phyloP scores from a whole-genome alignment of 306 rosid species.

The Comarum palustre region DNA sequence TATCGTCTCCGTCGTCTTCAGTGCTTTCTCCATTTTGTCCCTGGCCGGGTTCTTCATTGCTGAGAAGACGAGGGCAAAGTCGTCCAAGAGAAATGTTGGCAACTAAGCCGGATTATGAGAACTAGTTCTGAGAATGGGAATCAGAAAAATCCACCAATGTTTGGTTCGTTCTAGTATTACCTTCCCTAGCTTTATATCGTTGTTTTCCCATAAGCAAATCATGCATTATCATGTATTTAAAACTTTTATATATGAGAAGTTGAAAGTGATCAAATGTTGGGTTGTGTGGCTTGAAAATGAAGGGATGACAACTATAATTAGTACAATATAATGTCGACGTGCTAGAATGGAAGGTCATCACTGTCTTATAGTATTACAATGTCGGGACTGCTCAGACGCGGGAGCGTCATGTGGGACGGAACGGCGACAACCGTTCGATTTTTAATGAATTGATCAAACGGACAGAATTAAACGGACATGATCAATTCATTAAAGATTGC shows the following conservation, averaged over 20 bases:
- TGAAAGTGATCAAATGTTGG: not conserved
- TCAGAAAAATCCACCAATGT: not conserved
- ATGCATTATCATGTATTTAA: not conserved
- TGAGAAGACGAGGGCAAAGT: conserved; percentile 62
- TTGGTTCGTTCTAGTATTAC: not conserved
- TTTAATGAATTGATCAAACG: no score
- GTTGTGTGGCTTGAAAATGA: not conserved
- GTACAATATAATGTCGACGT: not conserved
- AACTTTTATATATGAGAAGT: not conserved
- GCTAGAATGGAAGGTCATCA: not conserved
- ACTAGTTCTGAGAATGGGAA: no score
- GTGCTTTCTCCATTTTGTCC: conserved; percentile 75
- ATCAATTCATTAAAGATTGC: no score
- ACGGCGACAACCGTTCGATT: no score
- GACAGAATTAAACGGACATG: no score
- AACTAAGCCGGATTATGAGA: not conserved
- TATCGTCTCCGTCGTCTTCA: conserved; percentile 63
- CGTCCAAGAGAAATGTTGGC: conserved; percentile 2
- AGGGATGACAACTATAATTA: not conserved
- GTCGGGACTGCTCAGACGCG: no score
- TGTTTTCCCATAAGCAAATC: conserved; percentile 3
- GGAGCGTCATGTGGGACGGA: no score
- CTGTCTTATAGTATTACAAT: not conserved
- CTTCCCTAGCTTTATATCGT: not conserved
- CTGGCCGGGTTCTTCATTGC: conserved; percentile 51